Conservation (phyloP, 2,329 filamentous ascomycete species). For the Fusarium sp. region DNA sequence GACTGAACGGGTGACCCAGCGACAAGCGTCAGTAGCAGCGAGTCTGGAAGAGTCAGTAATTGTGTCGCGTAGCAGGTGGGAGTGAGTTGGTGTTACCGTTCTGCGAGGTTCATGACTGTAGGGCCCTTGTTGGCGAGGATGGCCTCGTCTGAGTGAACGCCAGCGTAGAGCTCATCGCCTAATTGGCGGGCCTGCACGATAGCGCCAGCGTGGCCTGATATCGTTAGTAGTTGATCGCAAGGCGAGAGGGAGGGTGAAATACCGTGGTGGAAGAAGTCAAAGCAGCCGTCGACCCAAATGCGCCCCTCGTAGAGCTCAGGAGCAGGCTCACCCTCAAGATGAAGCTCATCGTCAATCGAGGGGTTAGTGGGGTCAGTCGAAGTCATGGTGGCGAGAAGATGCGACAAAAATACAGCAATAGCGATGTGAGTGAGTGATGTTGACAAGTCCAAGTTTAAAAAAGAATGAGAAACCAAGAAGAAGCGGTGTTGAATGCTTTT, state of each 20-base stretch:
- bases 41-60: conserved; percentile 61
- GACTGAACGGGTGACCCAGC: conserved; percentile 88
- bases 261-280: conserved; percentile 99
- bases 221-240: neutral
- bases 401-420: neutral
- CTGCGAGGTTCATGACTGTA: conserved; percentile 92
- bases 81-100: conserved; percentile 65
- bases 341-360: conserved; percentile 36
- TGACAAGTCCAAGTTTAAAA: neutral
- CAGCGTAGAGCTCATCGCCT: conserved; percentile 86
- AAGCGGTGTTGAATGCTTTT: conserved; percentile 1
- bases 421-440: neutral
- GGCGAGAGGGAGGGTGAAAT: conserved; percentile 5
- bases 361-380: conserved; percentile 36
- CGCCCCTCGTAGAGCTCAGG: conserved; percentile 70
- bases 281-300: conserved; percentile 98
- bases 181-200: conserved; percentile 95
- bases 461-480: neutral
- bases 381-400: conserved; percentile 21
- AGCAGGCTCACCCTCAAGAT: conserved; percentile 55
- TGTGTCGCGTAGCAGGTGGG: neutral
- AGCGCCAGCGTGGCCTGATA: conserved; percentile 88
- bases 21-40: conserved; percentile 90
- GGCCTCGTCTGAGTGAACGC: conserved; percentile 93
- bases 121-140: conserved; percentile 98